phyloP scores from a whole-genome alignment of 2,329 filamentous ascomycete species.

The Fusarium illudens region DNA sequence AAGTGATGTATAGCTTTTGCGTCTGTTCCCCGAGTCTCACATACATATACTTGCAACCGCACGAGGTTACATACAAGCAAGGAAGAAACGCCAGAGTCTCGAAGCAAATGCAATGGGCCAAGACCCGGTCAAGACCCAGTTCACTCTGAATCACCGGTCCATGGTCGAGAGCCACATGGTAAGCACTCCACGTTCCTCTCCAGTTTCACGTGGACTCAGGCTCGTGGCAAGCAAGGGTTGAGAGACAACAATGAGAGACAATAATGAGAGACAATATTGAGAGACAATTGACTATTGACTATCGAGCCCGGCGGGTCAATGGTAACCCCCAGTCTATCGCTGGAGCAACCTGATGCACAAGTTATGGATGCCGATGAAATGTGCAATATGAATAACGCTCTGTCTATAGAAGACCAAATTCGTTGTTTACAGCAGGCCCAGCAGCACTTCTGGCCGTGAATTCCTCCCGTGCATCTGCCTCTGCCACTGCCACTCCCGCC shows the following conservation, averaged over 20 bases:
- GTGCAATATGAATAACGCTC: background rate
- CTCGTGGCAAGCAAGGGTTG: conserved; percentile 22
- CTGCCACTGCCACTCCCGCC: no score
- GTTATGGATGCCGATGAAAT: conserved; percentile 19
- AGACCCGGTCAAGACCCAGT: conserved; percentile 3
- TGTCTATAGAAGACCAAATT: background rate
- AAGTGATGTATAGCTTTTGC: conserved; percentile 31
- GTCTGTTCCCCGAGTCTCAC: conserved; percentile 9
- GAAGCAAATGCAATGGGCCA: background rate
- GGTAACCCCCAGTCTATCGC: conserved; percentile 2
- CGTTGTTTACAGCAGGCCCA: background rate
- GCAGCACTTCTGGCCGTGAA: background rate
- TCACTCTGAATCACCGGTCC: conserved; percentile 21
- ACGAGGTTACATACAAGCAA: conserved; percentile 23
- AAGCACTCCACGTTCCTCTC: conserved; percentile 32
- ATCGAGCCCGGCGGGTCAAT: background rate
- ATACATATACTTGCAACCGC: conserved; percentile 20
- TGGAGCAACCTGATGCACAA: conserved; percentile 1
- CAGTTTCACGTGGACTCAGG: conserved; percentile 29
- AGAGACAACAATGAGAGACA: conserved; percentile 16
- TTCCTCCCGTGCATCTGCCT: background rate
- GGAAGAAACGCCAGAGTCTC: conserved; percentile 14
- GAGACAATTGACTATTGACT: background rate
- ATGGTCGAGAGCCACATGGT: conserved; percentile 21
- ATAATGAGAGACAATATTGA: conserved; percentile 19